Evolutionary conservation across 1,284 basidiomycete genomes (phyloP), one percentile per base, ranked within the genome.

Genomic region (Cutaneotrichosporon sp.): DNA sequence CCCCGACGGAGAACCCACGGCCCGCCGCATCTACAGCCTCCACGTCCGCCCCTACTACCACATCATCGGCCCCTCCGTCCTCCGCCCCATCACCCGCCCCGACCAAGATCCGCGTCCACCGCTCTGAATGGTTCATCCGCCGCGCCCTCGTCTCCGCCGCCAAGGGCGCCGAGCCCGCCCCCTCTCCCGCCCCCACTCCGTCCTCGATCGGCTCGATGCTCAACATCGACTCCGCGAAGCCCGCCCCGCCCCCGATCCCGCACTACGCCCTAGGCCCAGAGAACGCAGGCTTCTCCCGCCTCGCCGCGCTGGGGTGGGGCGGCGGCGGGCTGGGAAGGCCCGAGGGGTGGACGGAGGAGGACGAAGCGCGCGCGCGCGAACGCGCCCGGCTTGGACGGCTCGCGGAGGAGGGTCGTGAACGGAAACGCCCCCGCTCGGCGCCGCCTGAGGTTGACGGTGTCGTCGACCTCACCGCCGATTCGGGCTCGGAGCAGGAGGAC

Each of bases 121-220:
- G 60, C 2, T 68, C 62, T 25, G 74, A 79, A 58, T 79, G 77
- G 77, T 79, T 76, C 67, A 77, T 79, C 62, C 75, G 76, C 4
- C 72, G 75, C 51, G 74, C 74, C 4, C 70, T 77, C 16, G 49
- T 67, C 16, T 57, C 63, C 4, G 50, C 55, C 10, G 52, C 59
- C n/a, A 63, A 57, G 36, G n/a, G n/a, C n/a, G n/a, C n/a, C n/a
- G n/a, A n/a, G n/a, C n/a, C n/a, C 8, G 1, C 60, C 36, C 27
- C 51, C n/a, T 2, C 54, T 4, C 36, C 65, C 5, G 7, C 54
- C 9, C 13, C 62, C n/a, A 42, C 38, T 22, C 56, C 68, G 5
- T 61, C 67, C 4, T 69, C 68, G 1, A 78, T 78, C 49, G 58
- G 68, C 7, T 59, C 62, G 1, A 58, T 78, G 47, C 60, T 78